Evolutionary conservation across 2,329 filamentous ascomycete species (phyloP), one percentile per base, ranked within the genome.

Genomic region (Aspergillus fumigatiaffinis): DNA sequence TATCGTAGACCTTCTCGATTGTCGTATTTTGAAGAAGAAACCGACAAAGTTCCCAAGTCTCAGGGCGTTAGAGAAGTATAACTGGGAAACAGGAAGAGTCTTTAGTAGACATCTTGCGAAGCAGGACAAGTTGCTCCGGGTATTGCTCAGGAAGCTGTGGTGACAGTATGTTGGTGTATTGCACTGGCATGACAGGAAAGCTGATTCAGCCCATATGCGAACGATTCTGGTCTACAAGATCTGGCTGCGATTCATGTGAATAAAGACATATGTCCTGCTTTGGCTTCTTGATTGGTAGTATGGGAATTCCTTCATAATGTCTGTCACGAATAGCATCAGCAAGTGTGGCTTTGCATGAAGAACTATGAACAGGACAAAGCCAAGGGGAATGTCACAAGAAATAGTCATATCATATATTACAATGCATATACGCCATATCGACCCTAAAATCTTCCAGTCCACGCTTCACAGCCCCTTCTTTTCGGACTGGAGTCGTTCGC

Each of bases 381-480:
- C 20, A 14, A 47, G 6, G 21, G 23, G 21, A 44, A 47, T 47
- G 23, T 47, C 44, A 23, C 21, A 14, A 47, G 14, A 25, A 47
- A 26, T 26, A 26, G 12, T 26, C 44, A 47, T 47, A 47, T 26
- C 44, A 47, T 47, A 47, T 47, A 47, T 47, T 47, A 47, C 44
- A 47, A 47, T 17, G 6, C 44, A 47, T 47, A 26, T 17, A 14
- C 44, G 44, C 44, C 44, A 17, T 47, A 47, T 47, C 21, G 21
- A 47, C 23, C 20, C 12, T 23, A 14, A 14, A 14, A 23, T 26
- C 23, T 47, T 10, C 41, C 21, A 46, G 21, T 3, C 42, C 3
- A 46, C 21, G n/a, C 20, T 14, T 67, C 71, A 78, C 63, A 74
- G 62, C 32, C 60, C 67, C 67, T 79, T 77, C 72, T 78, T 77